Conservation (phyloP, 2,329 filamentous ascomycete genomes). For the Colletotrichum siamense region DNA sequence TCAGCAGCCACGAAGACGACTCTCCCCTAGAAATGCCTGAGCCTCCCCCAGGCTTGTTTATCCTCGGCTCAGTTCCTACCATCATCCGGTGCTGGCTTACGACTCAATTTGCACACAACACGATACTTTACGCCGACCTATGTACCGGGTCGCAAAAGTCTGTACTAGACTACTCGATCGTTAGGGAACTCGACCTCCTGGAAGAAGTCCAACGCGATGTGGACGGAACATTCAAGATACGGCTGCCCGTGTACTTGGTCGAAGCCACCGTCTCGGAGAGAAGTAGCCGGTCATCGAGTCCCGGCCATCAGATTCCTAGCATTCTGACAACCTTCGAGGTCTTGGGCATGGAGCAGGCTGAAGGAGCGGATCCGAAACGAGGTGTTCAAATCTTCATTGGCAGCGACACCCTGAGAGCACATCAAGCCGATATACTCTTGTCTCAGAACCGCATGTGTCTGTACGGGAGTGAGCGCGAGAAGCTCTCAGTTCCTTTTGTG, state of each 20-base stretch:
- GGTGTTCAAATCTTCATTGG: conserved; percentile 87
- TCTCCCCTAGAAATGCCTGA: conserved; percentile 75
- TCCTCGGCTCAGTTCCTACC: conserved; percentile 87
- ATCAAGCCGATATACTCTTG: conserved; percentile 90
- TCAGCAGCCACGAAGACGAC: conserved; percentile 66
- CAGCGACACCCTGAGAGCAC: conserved; percentile 83
- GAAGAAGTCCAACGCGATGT: conserved; percentile 70
- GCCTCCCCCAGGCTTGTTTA: conserved; percentile 83
- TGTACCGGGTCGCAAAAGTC: conserved; percentile 93
- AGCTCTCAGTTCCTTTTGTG: conserved; percentile 89
- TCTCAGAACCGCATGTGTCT: conserved; percentile 90
- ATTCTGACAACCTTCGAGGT: conserved; percentile 82
- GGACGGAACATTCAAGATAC: conserved; percentile 72
- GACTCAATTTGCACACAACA: conserved; percentile 86
- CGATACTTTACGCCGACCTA: conserved; percentile 87
- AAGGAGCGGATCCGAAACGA: conserved; percentile 57
- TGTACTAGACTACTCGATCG: conserved; percentile 75
- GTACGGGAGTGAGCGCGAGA: conserved; percentile 85
- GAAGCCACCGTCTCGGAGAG: conserved; percentile 85
- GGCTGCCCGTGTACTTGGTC: conserved; percentile 84
- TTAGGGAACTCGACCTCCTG: conserved; percentile 75
- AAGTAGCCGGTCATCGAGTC: conserved; percentile 74
- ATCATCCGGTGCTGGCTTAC: conserved; percentile 97
- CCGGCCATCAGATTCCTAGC: conserved; percentile 81
- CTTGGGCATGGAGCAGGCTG: conserved; percentile 59